Conservation (phyloP, 2,329 filamentous ascomycete species). For the Exophiala bonariae region DNA sequence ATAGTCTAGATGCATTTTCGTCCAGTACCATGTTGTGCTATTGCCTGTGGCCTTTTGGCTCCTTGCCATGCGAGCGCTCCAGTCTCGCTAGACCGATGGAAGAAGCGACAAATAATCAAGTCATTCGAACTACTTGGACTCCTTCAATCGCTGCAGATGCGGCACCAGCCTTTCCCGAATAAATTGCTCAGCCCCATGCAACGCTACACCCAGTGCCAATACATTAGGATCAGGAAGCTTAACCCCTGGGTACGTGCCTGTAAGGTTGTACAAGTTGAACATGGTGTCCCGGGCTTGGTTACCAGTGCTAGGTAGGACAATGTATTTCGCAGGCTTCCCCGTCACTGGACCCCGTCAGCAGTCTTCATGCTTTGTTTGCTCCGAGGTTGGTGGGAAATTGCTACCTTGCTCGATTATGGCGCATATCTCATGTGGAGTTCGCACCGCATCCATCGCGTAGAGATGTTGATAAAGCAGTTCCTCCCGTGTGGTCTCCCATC, state of each 20-base stretch:
- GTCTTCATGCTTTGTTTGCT: neutral
- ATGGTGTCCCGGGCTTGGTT: constrained; percentile 28
- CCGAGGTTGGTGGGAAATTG: neutral
- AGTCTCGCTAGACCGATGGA: too few species aligned
- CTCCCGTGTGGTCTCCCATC: constrained; percentile 25
- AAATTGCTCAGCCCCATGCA: constrained; percentile 26
- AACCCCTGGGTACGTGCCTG: constrained; percentile 24
- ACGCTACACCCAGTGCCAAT: constrained; percentile 24
- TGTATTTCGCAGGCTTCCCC: constrained; percentile 22
- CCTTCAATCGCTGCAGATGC: constrained; percentile 3
- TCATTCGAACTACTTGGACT: too few species aligned
- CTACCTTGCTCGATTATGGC: constrained; percentile 12
- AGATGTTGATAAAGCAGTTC: constrained; percentile 15
- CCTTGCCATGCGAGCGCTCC: too few species aligned
- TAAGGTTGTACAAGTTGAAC: constrained; percentile 28
- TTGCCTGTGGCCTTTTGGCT: too few species aligned
- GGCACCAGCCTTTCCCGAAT: constrained; percentile 17
- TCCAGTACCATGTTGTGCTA: too few species aligned
- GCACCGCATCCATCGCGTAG: constrained; percentile 16
- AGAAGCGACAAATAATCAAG: too few species aligned
- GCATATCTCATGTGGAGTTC: constrained; percentile 14
- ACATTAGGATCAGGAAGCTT: constrained; percentile 24
- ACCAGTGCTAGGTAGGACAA: constrained; percentile 25
- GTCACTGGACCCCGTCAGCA: constrained; percentile 14
- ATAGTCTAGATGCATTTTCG: too few species aligned